A percentile compares a stretch with the other conserved stretches of the same genome.
phyloP scores from a whole-genome alignment of 371 early-diverging fungal species.

The Mucor circinelloides region DNA sequence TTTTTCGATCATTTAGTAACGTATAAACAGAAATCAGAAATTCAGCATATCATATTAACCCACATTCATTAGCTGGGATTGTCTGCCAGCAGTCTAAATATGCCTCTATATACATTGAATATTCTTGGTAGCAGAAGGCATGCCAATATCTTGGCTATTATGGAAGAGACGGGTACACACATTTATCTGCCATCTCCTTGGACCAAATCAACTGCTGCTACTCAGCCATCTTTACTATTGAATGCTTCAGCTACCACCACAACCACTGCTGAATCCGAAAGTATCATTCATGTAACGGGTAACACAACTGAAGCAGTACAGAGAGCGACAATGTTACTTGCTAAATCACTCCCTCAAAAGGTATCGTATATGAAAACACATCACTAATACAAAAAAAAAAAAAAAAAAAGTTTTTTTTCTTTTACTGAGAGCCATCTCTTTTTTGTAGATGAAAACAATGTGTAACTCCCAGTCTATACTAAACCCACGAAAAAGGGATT shows the following conservation, averaged over 20 bases:
- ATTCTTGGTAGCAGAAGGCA: slow-evolving; percentile 18
- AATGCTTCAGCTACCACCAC: neutral
- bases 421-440: neutral
- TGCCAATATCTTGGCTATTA: slow-evolving; percentile 52
- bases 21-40: neutral
- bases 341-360: slow-evolving; percentile 22
- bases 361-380: slow-evolving; percentile 9
- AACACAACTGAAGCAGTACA: slow-evolving; percentile 19
- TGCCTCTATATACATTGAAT: slow-evolving; percentile 18
- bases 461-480: slow-evolving; percentile 30
- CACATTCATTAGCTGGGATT: slow-evolving; percentile 11
- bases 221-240: neutral
- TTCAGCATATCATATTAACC: neutral
- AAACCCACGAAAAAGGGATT: slow-evolving; percentile 30
- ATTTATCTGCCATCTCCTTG: slow-evolving; percentile 62
- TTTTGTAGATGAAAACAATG: slow-evolving; percentile 25
- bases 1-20: slow-evolving; percentile 21
- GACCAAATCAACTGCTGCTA: slow-evolving; percentile 6
- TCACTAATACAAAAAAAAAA: neutral
- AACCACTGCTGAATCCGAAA: slow-evolving; percentile 12
- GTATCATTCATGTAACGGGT: slow-evolving; percentile 19
- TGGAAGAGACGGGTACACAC: slow-evolving; percentile 66
- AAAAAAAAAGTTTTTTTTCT: too few relatives aligned
- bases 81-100: neutral
- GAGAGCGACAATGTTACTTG: slow-evolving; percentile 15